Conservation (phyloP, 202 grass and related monocot genomes). For the Setaria viridis region DNA sequence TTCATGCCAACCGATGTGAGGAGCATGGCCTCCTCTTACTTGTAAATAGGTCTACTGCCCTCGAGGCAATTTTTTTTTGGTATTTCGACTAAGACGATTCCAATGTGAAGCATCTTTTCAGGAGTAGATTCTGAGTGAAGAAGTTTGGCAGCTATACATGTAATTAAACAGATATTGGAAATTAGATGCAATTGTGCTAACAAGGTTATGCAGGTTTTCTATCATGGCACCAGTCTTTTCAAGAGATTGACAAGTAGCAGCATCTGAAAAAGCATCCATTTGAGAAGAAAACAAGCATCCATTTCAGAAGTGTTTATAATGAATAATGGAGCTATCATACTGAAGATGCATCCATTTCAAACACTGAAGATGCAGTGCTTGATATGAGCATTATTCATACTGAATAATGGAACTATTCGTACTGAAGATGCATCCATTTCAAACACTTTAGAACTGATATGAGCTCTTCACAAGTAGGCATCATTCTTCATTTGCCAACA, state of each 20-base stretch:
- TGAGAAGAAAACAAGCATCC: too few relatives aligned
- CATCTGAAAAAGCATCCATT: background rate
- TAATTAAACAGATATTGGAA: conserved; percentile 4
- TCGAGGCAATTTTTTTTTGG: background rate
- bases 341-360: background rate
- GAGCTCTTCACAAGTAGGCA: background rate
- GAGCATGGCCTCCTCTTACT: conserved; percentile 63
- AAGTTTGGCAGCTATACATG: conserved; percentile 25
- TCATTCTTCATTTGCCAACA: conserved; percentile 21
- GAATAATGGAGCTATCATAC: background rate
- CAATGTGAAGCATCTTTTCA: conserved; percentile 18
- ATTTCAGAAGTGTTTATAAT: background rate
- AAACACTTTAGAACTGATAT: background rate
- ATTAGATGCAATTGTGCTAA: background rate
- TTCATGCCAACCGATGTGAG: conserved; percentile 71
- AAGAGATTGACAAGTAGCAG: background rate
- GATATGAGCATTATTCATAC: too few relatives aligned
- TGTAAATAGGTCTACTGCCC: conserved; percentile 46
- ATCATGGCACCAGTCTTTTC: background rate
- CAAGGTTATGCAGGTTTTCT: conserved; percentile 18
- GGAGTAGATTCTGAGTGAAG: conserved; percentile 31
- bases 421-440: too few relatives aligned
- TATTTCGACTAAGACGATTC: conserved; percentile 32
- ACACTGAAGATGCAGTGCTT: too few relatives aligned
- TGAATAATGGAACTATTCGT: too few relatives aligned